A percentile compares a stretch with the other conserved stretches of the same genome.
These are phyloP conservation scores for Apostasia shenzhenica DNA, from an alignment of 106 monocot species.

Conservation along the genomic window DNA sequence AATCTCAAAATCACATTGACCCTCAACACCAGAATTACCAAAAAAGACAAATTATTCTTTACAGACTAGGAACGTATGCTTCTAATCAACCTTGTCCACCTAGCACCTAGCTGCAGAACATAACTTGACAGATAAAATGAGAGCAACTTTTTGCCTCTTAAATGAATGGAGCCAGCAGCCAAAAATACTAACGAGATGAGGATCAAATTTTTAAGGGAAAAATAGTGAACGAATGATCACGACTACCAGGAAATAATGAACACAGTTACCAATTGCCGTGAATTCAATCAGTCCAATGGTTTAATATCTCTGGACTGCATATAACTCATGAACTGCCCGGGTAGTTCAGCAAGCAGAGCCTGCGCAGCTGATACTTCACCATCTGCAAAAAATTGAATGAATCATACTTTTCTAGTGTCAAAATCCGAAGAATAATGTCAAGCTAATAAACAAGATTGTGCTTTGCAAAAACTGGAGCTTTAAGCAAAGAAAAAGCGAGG, in stretches of 20 bases:
- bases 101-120: too few species aligned
- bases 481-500: too few species aligned
- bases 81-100: too few species aligned
- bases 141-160: neutral
- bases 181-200: neutral
- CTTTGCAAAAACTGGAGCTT: too few species aligned
- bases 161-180: neutral
- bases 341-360: slow-evolving; percentile 65
- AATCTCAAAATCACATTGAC: too few species aligned
- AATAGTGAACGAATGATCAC: neutral
- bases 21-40: too few species aligned
- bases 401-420: too few species aligned
- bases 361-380: slow-evolving; percentile 41
- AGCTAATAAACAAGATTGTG: too few species aligned
- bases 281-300: slow-evolving; percentile 21
- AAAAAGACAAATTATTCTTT: too few species aligned
- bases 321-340: slow-evolving; percentile 60
- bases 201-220: neutral
- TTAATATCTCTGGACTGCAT: slow-evolving; percentile 49
- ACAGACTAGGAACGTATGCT: too few species aligned
- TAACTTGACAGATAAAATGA: too few species aligned
- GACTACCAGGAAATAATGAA: neutral
- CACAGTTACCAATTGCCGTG: neutral
- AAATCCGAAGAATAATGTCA: too few species aligned
- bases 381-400: slow-evolving; percentile 18